These are phyloP conservation scores for Gynostemma pentaphyllum DNA, from an alignment of 306 rosid genomes.

Conservation along the genomic window DNA sequence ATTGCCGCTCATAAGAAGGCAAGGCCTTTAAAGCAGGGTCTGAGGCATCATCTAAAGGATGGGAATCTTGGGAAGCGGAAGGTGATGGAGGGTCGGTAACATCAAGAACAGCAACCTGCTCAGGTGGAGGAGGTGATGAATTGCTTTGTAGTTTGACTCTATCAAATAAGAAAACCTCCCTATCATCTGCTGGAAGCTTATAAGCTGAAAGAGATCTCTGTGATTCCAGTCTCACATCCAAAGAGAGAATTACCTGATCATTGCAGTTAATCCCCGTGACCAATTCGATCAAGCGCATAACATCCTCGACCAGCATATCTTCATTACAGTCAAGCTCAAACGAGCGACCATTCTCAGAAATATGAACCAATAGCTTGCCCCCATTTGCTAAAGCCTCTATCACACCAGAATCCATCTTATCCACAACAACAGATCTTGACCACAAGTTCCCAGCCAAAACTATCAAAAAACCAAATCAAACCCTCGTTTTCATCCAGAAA, in stretches of 20 bases:
- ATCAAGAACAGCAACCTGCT: slow-evolving; percentile 40
- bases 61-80: slow-evolving; percentile 51
- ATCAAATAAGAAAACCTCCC: slow-evolving; percentile 71
- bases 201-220: slow-evolving; percentile 57
- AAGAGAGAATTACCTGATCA: slow-evolving; percentile 85
- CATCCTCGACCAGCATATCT: slow-evolving; percentile 51
- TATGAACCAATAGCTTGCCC: slow-evolving; percentile 66
- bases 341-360: slow-evolving; percentile 87
- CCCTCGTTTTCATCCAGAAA: neutral
- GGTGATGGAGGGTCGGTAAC: slow-evolving; percentile 49
- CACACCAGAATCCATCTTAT: slow-evolving; percentile 59
- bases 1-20: slow-evolving; percentile 83
- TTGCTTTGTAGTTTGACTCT: slow-evolving; percentile 60
- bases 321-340: slow-evolving; percentile 62
- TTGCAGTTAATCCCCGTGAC: slow-evolving; percentile 32
- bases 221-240: slow-evolving; percentile 64
- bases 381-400: slow-evolving; percentile 33
- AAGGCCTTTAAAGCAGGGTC: slow-evolving; percentile 97
- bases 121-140: slow-evolving; percentile 45
- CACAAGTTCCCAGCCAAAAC: slow-evolving; percentile 18
- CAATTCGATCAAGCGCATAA: slow-evolving; percentile 57
- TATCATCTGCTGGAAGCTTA: slow-evolving; percentile 74
- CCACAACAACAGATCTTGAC: slow-evolving; percentile 9
- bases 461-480: slow-evolving; percentile 14
- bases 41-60: slow-evolving; percentile 76